Evolutionary conservation across 768 basidiomycete species (phyloP).

Genomic region (Trametes cinnabarina): DNA sequence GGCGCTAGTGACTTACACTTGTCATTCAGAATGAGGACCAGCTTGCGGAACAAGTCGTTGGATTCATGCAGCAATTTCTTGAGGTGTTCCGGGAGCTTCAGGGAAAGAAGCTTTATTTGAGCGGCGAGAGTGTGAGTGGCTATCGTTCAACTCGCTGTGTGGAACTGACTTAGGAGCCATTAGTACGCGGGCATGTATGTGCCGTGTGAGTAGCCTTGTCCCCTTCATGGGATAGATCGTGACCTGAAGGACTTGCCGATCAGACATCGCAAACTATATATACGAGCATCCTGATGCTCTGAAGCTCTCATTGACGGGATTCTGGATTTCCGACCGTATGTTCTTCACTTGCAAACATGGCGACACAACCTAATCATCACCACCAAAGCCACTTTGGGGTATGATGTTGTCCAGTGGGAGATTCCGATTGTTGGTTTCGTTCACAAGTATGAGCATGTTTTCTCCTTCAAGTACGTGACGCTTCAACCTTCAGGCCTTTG

Average conservation of each 20-base stretch:
- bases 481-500: neutral
- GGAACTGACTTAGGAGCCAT: neutral
- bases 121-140: slow-evolving; percentile 71
- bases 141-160: neutral
- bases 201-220: slow-evolving; percentile 42
- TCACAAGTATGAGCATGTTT: slow-evolving; percentile 66
- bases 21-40: slow-evolving; percentile 54
- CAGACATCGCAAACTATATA: slow-evolving; percentile 76
- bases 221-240: neutral
- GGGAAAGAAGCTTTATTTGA: slow-evolving; percentile 65
- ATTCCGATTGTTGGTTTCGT: slow-evolving; percentile 76
- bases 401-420: slow-evolving; percentile 59
- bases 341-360: slow-evolving; percentile 25
- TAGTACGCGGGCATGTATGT: slow-evolving; percentile 76
- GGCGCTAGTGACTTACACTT: too few relatives aligned
- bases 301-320: slow-evolving; percentile 61
- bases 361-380: neutral
- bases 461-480: slow-evolving; percentile 62
- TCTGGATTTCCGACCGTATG: slow-evolving; percentile 74
- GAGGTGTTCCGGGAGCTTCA: slow-evolving; percentile 73
- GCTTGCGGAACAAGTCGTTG: slow-evolving; percentile 52
- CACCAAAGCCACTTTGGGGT: slow-evolving; percentile 24
- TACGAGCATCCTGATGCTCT: slow-evolving; percentile 54
- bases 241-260: neutral
- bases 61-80: slow-evolving; percentile 75